Percentiles rank a stretch among this genome's conserved stretches.
phyloP scores from a whole-genome alignment of 2,329 filamentous ascomycete genomes.

The Apiospora pterosperma region DNA sequence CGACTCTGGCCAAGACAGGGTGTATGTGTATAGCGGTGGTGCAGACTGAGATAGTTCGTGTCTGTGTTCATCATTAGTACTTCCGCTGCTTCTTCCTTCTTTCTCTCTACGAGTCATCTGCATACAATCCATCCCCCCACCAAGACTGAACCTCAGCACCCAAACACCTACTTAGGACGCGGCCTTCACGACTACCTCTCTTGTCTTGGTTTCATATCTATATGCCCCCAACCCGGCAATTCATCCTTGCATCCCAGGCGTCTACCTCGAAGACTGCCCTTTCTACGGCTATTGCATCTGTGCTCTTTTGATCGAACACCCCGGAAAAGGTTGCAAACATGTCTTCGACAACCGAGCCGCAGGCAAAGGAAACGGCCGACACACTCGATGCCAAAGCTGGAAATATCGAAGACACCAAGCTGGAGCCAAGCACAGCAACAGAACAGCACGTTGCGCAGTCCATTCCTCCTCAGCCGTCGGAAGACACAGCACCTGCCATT shows the following conservation, averaged over 20 bases:
- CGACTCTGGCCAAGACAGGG: background rate
- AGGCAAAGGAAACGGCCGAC: background rate
- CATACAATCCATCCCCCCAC: too few species aligned
- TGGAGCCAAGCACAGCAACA: background rate
- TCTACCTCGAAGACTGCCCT: background rate
- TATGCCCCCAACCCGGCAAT: background rate
- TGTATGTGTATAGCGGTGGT: background rate
- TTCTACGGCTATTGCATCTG: background rate
- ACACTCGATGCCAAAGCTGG: background rate
- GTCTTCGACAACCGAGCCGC: background rate
- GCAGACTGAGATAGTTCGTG: background rate
- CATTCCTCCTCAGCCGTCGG: background rate
- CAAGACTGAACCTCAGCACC: too few species aligned
- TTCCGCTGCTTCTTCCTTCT: background rate
- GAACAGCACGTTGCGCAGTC: background rate
- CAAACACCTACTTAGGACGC: background rate
- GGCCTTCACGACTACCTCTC: background rate
- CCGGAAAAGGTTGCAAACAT: background rate
- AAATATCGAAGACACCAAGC: background rate
- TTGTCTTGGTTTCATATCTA: background rate
- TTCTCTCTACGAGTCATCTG: too few species aligned
- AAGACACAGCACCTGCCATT: background rate
- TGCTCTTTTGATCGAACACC: background rate
- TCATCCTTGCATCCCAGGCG: background rate
- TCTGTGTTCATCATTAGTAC: background rate